Base-by-base conservation (phyloP, 2,329 filamentous ascomycete species). In the Aspergillus novoparasiticus region DNA sequence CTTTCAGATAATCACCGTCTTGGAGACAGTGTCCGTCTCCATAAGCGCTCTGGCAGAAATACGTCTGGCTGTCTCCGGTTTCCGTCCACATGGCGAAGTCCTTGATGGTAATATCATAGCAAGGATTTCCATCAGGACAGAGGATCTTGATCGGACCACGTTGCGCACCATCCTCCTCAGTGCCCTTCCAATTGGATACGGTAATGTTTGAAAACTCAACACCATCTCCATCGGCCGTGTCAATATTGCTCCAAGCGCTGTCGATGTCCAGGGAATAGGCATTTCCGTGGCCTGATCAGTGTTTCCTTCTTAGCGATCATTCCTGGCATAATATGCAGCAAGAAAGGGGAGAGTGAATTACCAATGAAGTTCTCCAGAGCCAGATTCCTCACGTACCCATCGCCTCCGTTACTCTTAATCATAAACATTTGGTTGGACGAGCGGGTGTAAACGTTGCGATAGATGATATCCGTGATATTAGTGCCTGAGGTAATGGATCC, bases 381-480 rank as follows among this genome's bases (percentile, higher is more conserved):
- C 64, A 80, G 68, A 66, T 87, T 81, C 48, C 79, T 78, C 11
- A 87, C 80, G 4, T 75, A 79, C 19, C 86, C 86, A 60, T 72
- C 79, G 41, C 86, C 86, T 45, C 86, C 86, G 68, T 86, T 84
- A 54, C 81, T 83, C 74, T 88, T 89, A 78, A 88, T 83, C 83
- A 86, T 85, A 75, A 83, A 81, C 85, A 87, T 87, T 69, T 88
- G 84, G 78, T 87, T 88, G 10, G 82, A 83, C 32, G 80, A 76
- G 74, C 79, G 82, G 30, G 85, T 87, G 77, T 87, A 87, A 64
- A 87, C 71, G 69, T 87, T 86, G 66, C 78, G 76, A 76, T 87
- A 88, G 36, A 76, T 73, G 64, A 88, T 79, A 61, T 84, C 75
- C 46, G 80, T 81, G 70, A 87, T 83, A 64, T 82, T 77, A 26